Base-by-base conservation (phyloP, 768 basidiomycete genomes). In the Porphyrellus cyaneotinctus region DNA sequence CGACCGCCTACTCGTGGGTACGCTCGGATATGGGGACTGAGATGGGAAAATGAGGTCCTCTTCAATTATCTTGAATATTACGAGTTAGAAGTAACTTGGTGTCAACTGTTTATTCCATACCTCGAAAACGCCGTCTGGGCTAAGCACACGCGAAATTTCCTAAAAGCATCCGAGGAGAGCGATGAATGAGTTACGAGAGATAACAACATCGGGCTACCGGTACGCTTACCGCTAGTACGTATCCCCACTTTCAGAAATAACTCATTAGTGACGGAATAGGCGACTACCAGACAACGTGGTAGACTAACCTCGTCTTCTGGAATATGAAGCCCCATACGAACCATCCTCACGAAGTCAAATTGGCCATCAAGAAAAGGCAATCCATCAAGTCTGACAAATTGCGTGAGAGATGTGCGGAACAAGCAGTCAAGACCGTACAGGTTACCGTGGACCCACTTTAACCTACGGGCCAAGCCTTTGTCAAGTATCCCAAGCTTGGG, bases 21-120 rank as follows among this genome's bases (percentile, higher is more conserved):
- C n/a, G n/a, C 55, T 49, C 15, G 51, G 43, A n/a, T 36, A 49
- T 3, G 53, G 49, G 17, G 51, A 39, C 46, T 60, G 57, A 42
- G 75, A 80, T 9, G 87, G 87, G 62, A 89, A 89, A 43, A 87
- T 74, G 8, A 83, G 74, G 61, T 88, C 86, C 53, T 90, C 87
- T 64, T 88, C 87, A 33, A 88, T 78, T 10, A 88, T 72, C 87
- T 88, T 56, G 9, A n/a, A 43, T n/a, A n/a, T 15, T 51, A 26
- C 9, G 31, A 48, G 50, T 61, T 26, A 58, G 46, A 58, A 46
- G 35, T 47, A 41, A 43, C 0, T 24, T 12, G 9, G 8, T 42
- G 48, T 26, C 52, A 38, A 42, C 4, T 28, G 5, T 10, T 52
- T 18, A 35, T 46, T 55, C 59, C 70, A 45, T 54, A 86, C 87